A percentile compares a stretch with the other conserved stretches of the same genome.
Evolutionary conservation across 2,329 filamentous ascomycete species (phyloP).

Genomic region (Amesomyces nigricolor): DNA sequence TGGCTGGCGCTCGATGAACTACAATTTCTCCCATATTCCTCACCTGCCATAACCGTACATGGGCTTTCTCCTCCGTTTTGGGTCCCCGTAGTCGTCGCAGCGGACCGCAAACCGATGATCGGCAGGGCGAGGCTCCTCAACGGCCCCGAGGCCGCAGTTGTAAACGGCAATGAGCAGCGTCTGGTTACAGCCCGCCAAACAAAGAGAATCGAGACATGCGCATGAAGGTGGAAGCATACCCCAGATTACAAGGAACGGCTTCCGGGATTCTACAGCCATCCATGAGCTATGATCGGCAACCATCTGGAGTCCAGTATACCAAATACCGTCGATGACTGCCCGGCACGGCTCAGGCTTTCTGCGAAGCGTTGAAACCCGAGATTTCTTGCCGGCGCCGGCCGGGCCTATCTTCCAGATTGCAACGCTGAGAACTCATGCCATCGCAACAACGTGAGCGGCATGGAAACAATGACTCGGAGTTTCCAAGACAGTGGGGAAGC

Average conservation of each 20-base stretch:
- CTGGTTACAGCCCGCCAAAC: background rate
- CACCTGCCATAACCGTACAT: slow-evolving; percentile 5
- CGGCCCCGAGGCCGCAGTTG: slow-evolving; percentile 2
- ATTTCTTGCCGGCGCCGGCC: slow-evolving; percentile 25
- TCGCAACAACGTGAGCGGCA: slow-evolving; percentile 7
- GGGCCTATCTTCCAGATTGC: slow-evolving; percentile 36
- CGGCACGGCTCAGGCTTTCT: slow-evolving; percentile 22
- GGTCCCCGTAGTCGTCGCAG: background rate
- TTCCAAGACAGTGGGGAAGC: slow-evolving; percentile 1
- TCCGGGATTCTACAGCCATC: slow-evolving; percentile 20
- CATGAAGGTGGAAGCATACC: slow-evolving; percentile 25
- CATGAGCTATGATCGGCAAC: slow-evolving; percentile 23
- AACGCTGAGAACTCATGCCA: slow-evolving; percentile 7
- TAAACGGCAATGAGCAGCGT: slow-evolving; percentile 1
- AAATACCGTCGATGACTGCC: slow-evolving; percentile 22
- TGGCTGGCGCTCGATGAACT: background rate
- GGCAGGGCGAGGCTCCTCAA: slow-evolving; percentile 13
- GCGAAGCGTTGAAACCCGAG: slow-evolving; percentile 31
- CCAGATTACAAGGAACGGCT: slow-evolving; percentile 20
- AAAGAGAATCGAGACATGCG: slow-evolving; percentile 13
- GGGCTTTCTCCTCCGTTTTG: slow-evolving; percentile 7
- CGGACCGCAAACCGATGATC: slow-evolving; percentile 13
- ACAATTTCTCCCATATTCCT: background rate
- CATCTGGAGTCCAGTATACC: slow-evolving; percentile 22
- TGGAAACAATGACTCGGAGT: background rate